Conservation (phyloP, 495 filamentous ascomycete genomes). For the Lepraria neglecta region DNA sequence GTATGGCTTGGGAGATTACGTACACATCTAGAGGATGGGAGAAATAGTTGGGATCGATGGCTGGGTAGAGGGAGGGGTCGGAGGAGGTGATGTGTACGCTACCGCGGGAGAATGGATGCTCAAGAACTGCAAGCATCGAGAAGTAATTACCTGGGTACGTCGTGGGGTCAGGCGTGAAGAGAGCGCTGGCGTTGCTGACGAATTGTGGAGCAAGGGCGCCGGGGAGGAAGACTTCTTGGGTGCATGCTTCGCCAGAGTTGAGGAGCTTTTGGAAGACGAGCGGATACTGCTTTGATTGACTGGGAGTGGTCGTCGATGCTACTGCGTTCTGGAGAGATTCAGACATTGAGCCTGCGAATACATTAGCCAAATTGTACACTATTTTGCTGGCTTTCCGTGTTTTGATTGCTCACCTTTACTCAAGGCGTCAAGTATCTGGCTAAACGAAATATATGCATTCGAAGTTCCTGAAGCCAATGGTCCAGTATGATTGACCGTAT, state of each 20-base stretch:
- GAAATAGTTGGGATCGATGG: slow-evolving; percentile 51
- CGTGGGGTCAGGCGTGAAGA: slow-evolving; percentile 16
- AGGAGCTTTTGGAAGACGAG: slow-evolving; percentile 18
- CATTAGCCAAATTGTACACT: neutral
- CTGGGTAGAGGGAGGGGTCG: slow-evolving; percentile 34
- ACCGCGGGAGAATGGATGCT: slow-evolving; percentile 52
- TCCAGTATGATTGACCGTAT: slow-evolving; percentile 22
- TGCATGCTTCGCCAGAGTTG: slow-evolving; percentile 11
- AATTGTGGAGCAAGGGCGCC: slow-evolving; percentile 5
- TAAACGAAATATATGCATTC: slow-evolving; percentile 24
- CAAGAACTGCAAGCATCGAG: slow-evolving; percentile 25
- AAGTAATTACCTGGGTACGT: slow-evolving; percentile 24
- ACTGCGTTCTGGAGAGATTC: slow-evolving; percentile 6
- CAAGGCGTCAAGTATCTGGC: slow-evolving; percentile 17
- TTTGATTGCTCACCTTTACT: slow-evolving; percentile 9
- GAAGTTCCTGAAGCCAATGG: slow-evolving; percentile 20
- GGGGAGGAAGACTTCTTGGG: slow-evolving; percentile 19
- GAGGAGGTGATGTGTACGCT: slow-evolving; percentile 48
- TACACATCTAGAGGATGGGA: slow-evolving; percentile 47
- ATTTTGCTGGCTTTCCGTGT: neutral
- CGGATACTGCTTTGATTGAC: slow-evolving; percentile 2
- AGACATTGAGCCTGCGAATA: slow-evolving; percentile 3
- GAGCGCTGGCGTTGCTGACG: slow-evolving; percentile 16
- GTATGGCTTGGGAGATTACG: slow-evolving; percentile 11
- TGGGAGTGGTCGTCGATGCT: neutral